Evolutionary conservation across 805 yeast species (phyloP), one percentile per base, ranked within the genome.

Genomic region (Nakazawaea anatomiae): DNA sequence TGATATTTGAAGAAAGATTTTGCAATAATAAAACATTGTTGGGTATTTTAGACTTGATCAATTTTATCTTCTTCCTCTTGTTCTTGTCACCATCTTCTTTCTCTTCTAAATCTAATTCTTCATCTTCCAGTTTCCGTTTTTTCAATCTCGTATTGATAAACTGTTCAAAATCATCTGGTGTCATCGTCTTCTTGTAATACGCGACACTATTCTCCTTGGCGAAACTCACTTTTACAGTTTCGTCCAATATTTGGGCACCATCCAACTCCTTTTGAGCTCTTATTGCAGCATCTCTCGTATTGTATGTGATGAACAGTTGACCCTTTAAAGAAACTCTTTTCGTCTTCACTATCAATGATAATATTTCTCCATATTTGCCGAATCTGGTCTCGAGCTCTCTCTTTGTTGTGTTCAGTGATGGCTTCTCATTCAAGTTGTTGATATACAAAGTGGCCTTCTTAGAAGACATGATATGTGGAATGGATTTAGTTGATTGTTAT

Each of bases 291-390:
- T 69, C 69, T 1, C 59, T 58, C 18, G 63, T 60, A 4, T 67
- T 72, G 48, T 82, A 79, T 0, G 87, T 79, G 5, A 89, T 73
- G 63, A 87, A 89, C 1, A 96, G 96, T 64, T 89, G 96, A 2
- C 96, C 96, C 51, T 84, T 75, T 76, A 85, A 73, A 54, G 72
- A 75, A n/a, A 87, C 58, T 56, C 80, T 83, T 53, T 76, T 76
- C 25, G 25, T 18, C 52, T 80, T 82, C 1, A 88, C 80, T 2
- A 77, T 69, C 10, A 88, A 66, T 32, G 75, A 76, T 12, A 73
- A 51, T 1, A 85, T 67, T 1, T 70, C 69, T 0, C 85, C 83
- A 59, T 69, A 76, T 14, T 70, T 61, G 4, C 58, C 58, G 52
- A 74, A 53, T 7, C 64, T 60, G 3, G 51, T 51, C 35, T 50